Evolutionary conservation across 1,139 yeast species (phyloP).

Genomic region (Spathaspora sp.): DNA sequence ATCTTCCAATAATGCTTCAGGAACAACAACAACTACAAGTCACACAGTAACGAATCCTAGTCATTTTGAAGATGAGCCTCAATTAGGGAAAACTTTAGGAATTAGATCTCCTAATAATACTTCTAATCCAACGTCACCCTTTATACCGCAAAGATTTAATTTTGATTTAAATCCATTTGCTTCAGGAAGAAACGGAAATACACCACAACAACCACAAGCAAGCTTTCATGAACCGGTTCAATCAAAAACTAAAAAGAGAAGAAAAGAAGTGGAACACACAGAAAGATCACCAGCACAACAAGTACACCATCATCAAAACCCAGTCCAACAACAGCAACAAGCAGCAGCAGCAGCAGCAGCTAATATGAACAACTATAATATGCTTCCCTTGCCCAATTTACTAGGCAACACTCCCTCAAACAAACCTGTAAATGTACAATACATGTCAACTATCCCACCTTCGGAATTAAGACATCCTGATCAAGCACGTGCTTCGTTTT

Average conservation of each 20-base stretch:
- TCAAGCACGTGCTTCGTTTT: constrained; percentile 7
- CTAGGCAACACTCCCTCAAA: constrained; percentile 10
- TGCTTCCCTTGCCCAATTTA: constrained; percentile 20
- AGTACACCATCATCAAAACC: constrained; percentile 9
- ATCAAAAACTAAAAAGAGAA: constrained; percentile 4
- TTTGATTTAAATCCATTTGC: constrained; percentile 17
- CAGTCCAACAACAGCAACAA: constrained; percentile 7
- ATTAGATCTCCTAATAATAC: constrained; percentile 15
- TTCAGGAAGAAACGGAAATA: constrained; percentile 9
- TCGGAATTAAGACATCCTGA: constrained; percentile 13
- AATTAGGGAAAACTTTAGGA: constrained; percentile 10
- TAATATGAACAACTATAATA: constrained; percentile 13
- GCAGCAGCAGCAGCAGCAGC: constrained; percentile 10
- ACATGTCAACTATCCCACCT: constrained; percentile 11
- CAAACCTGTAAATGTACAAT: constrained; percentile 12
- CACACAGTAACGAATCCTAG: constrained; percentile 3
- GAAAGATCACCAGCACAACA: constrained; percentile 3
- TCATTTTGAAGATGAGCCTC: constrained; percentile 14
- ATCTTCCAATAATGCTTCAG: neutral
- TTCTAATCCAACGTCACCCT: constrained; percentile 18
- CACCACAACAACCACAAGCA: constrained; percentile 3
- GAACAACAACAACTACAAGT: constrained; percentile 1
- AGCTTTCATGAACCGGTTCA: neutral
- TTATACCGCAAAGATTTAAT: constrained; percentile 12
- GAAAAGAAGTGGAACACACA: constrained; percentile 1